These are phyloP conservation scores for Heliamphora exappendiculata DNA, from an alignment of 148 eudicot species.

Conservation along the genomic window DNA sequence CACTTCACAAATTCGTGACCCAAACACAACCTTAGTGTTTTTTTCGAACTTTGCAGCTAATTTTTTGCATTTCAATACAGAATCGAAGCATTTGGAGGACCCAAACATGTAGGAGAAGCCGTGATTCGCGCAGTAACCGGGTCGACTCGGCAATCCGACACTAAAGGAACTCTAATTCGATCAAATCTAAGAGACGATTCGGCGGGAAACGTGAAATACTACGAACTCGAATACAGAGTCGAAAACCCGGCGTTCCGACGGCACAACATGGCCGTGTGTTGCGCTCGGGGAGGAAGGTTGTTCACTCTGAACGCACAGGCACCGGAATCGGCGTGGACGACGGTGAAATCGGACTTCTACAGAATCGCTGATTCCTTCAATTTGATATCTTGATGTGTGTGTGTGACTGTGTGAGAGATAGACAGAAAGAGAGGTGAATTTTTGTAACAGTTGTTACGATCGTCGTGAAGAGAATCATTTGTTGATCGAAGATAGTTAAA, in stretches of 20 bases:
- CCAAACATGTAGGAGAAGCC: conserved; percentile 74
- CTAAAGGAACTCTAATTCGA: conserved; percentile 52
- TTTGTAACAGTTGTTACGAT: too few relatives aligned
- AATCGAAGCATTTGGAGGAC: conserved; percentile 88
- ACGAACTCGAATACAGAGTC: conserved; percentile 65
- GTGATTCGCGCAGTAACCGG: conserved; percentile 54
- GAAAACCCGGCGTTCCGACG: conserved; percentile 68
- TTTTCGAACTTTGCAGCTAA: background rate
- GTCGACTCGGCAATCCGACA: conserved; percentile 35
- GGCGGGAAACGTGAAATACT: conserved; percentile 45
- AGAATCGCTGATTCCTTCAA: conserved; percentile 64
- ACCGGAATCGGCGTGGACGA: conserved; percentile 72
- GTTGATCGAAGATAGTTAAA: too few relatives aligned
- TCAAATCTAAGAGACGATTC: conserved; percentile 57
- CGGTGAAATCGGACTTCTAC: conserved; percentile 48
- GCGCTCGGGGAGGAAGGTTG: conserved; percentile 54
- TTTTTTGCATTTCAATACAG: conserved; percentile 27
- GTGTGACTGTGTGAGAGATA: too few relatives aligned
- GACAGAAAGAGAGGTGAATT: too few relatives aligned
- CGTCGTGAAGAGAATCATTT: too few relatives aligned
- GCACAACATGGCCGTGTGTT: conserved; percentile 82
- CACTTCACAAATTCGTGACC: too few relatives aligned
- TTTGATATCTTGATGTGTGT: conserved; percentile 42
- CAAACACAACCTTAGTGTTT: too few relatives aligned
- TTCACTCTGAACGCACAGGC: conserved; percentile 84